These are phyloP conservation scores for Microbotryum lychnidis-dioicae DNA, from an alignment of 1,284 basidiomycete species.

Conservation along the genomic window DNA sequence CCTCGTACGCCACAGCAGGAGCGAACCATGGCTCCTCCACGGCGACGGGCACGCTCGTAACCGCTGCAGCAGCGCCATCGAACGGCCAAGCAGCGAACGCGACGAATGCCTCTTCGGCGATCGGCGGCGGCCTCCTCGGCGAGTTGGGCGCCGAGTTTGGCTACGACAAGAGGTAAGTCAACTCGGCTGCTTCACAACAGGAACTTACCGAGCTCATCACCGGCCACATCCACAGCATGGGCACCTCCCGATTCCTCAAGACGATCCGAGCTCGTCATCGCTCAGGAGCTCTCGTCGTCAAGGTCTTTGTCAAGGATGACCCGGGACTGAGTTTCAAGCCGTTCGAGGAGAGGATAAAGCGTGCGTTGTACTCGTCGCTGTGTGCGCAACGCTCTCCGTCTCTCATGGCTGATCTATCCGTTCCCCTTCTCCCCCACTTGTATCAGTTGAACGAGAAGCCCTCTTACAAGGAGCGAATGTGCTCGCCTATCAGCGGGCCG, in stretches of 20 bases:
- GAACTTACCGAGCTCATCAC: background rate
- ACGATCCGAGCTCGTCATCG: slow-evolving; percentile 70
- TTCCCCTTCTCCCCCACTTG: background rate
- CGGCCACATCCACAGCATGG: slow-evolving; percentile 50
- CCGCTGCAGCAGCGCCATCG: too few relatives aligned
- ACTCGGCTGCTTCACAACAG: background rate
- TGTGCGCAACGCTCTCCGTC: background rate
- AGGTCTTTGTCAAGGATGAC: slow-evolving; percentile 76
- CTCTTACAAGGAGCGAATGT: slow-evolving; percentile 78
- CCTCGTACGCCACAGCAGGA: too few relatives aligned
- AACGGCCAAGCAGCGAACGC: too few relatives aligned
- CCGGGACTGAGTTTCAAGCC: slow-evolving; percentile 58
- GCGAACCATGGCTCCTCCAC: too few relatives aligned
- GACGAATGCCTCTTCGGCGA: too few relatives aligned
- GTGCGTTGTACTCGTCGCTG: slow-evolving; percentile 41
- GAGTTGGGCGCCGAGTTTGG: slow-evolving; percentile 76
- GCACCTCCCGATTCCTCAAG: slow-evolving; percentile 89
- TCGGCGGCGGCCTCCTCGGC: slow-evolving; percentile 46
- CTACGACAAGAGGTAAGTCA: slow-evolving; percentile 75
- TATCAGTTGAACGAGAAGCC: slow-evolving; percentile 61
- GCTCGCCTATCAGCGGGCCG: slow-evolving; percentile 79
- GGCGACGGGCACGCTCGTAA: too few relatives aligned
- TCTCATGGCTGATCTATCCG: background rate
- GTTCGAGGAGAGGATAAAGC: slow-evolving; percentile 60
- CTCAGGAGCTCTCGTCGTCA: slow-evolving; percentile 63